Base-by-base conservation (phyloP, 768 basidiomycete genomes). In the Kondoa malvinella region DNA sequence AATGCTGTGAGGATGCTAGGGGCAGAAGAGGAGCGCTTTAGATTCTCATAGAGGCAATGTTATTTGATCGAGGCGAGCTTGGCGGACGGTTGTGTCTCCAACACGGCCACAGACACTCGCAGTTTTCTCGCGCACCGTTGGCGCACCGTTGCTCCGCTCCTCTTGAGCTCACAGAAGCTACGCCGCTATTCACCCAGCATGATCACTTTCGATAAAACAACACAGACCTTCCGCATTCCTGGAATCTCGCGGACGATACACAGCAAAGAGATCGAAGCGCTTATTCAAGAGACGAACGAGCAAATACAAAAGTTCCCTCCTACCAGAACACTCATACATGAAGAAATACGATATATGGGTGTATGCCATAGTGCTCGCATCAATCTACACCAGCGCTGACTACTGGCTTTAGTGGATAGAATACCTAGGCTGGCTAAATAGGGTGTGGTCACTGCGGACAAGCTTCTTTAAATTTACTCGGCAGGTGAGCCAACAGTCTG, bases 1-100 rank as follows among this genome's bases (percentile, higher is more conserved):
- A 78, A 78, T 70, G 78, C 78, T 29, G 74, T 71, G 72, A 72
- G 75, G 68, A 77, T 81, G 77, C 72, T 79, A 25, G 70, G 66
- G 61, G 73, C 67, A 25, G 76, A 73, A 40, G 78, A 72, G 2
- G 76, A 72, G 31, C 68, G 75, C 62, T 79, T 78, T 60, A 78
- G 78, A 25, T 80, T 80, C 68, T 70, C 78, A 25, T 75, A 68
- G 63, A 31, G 34, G 21, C 57, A 57, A n/a, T n/a, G n/a, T n/a
- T n/a, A n/a, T n/a, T n/a, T n/a, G n/a, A n/a, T n/a, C n/a, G n/a
- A n/a, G n/a, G n/a, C n/a, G n/a, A n/a, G n/a, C n/a, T n/a, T n/a
- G n/a, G n/a, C n/a, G n/a, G n/a, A n/a, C n/a, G n/a, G n/a, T n/a
- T n/a, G n/a, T n/a, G n/a, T n/a, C n/a, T n/a, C n/a, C n/a, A n/a